phyloP scores from a whole-genome alignment of 2,329 filamentous ascomycete species.

The Xylaria polymorpha region DNA sequence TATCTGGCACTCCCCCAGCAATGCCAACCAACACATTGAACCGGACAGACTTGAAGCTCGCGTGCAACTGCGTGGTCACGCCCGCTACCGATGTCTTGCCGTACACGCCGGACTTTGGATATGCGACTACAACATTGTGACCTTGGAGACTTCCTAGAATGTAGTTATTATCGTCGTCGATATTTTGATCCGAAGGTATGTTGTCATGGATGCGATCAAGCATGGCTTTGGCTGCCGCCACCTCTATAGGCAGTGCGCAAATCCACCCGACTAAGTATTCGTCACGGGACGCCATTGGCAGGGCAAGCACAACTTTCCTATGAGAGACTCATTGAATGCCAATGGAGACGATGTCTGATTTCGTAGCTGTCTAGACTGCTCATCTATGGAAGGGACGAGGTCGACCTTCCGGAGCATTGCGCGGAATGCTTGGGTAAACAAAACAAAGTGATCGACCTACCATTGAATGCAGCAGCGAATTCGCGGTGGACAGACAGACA shows the following conservation, averaged over 20 bases:
- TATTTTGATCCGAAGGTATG: background rate
- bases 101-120: background rate
- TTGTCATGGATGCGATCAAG: conserved; percentile 23
- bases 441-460: too few species aligned
- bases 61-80: background rate
- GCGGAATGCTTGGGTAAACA: background rate
- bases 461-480: background rate
- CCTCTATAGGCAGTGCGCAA: conserved; percentile 16
- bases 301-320: background rate
- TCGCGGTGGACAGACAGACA: too few species aligned
- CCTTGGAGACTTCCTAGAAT: conserved; percentile 6
- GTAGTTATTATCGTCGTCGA: background rate
- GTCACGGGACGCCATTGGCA: background rate
- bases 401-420: conserved; percentile 3
- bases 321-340: conserved; percentile 1
- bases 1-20: conserved; percentile 16
- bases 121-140: conserved; percentile 10
- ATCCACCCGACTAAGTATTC: conserved; percentile 14
- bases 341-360: conserved; percentile 1
- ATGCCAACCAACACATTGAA: conserved; percentile 21
- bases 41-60: conserved; percentile 13
- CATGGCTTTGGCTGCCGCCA: conserved; percentile 10
- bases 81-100: background rate
- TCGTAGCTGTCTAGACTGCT: conserved; percentile 1
- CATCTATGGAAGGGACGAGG: conserved; percentile 1